Evolutionary conservation across 805 yeast genomes (phyloP), one percentile per base, ranked within the genome.

Genomic region (Hermanozyma aechmeae): DNA sequence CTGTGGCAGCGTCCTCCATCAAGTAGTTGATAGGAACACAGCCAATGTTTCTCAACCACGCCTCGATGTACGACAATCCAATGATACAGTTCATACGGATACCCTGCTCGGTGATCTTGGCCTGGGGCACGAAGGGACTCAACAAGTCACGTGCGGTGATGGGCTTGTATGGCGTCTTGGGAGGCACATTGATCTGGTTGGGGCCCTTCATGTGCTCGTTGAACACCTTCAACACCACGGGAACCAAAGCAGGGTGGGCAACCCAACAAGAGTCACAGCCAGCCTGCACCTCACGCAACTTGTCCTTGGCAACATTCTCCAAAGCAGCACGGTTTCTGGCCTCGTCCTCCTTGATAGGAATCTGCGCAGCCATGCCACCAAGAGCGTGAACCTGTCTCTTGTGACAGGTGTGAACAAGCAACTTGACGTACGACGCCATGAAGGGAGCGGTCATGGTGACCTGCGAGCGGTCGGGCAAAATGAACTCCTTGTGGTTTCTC

Each of bases 231-330:
- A 78, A 68, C 24, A 84, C 86, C 39, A 80, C 71, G 12, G 78
- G 69, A 15, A 81, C 82, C 51, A 81, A 65, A 13, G 86, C 87
- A 12, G 93, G 93, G 48, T 81, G 92, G 11, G 89, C 89, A 50
- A 81, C 81, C 93, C 93, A 81, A 34, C 89, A 79, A 29, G 92
- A 86, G 61, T 81, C 93, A 57, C 83, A 85, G 27, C 92, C 92
- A 31, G 80, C 78, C 28, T 64, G 56, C 27, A 79, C 80, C 57
- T 81, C 93, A 44, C 92, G 64, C 40, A 77, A 66, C 58, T 81
- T 81, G 56, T 81, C 93, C 51, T 67, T 71, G 40, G 72, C 68
- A 30, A 81, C 92, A 41, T 78, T 79, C 27, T 68, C 73, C 76
- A 81, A 70, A 7, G 87, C 89, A 27, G 61, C 58, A 26, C 63